Evolutionary conservation across 2,329 filamentous ascomycete genomes (phyloP).

Genomic region (Beauveria australis): DNA sequence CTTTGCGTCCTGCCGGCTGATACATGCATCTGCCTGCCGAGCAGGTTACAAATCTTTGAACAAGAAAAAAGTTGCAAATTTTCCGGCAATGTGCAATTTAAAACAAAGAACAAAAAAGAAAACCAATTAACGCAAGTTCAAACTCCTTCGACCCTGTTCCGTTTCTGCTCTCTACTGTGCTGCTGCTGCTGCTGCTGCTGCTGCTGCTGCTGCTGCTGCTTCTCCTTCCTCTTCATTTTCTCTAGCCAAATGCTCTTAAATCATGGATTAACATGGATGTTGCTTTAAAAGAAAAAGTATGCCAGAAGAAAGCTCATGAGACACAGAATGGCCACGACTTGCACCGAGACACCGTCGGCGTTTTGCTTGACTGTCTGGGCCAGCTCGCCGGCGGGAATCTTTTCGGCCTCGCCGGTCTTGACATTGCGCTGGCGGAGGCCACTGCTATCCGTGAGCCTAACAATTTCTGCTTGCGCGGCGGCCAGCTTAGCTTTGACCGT

Average conservation of each 20-base stretch:
- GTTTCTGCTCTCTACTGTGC: neutral
- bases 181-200: neutral
- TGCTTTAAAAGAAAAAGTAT: slow-evolving; percentile 83
- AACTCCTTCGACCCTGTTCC: neutral
- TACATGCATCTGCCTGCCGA: neutral
- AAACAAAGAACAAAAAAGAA: neutral
- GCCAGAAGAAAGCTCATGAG: slow-evolving; percentile 87
- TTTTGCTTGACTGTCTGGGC: slow-evolving; percentile 49
- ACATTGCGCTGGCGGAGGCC: slow-evolving; percentile 75
- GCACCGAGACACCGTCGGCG: slow-evolving; percentile 72
- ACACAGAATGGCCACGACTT: slow-evolving; percentile 76
- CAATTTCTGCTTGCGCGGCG: slow-evolving; percentile 66
- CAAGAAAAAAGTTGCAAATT: neutral
- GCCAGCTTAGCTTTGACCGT: slow-evolving; percentile 66
- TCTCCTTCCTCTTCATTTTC: neutral
- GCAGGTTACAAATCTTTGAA: neutral
- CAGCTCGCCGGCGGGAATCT: slow-evolving; percentile 38
- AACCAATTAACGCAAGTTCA: neutral
- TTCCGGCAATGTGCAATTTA: slow-evolving; percentile 2
- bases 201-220: neutral
- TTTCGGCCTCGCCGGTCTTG: slow-evolving; percentile 40
- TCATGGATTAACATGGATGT: neutral
- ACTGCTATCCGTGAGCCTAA: slow-evolving; percentile 59
- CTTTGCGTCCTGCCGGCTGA: neutral
- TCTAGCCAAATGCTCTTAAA: neutral